Percentiles rank a stretch among this genome's conserved stretches.
Conservation (phyloP, 805 yeast species). For the Pichia occidentalis region DNA sequence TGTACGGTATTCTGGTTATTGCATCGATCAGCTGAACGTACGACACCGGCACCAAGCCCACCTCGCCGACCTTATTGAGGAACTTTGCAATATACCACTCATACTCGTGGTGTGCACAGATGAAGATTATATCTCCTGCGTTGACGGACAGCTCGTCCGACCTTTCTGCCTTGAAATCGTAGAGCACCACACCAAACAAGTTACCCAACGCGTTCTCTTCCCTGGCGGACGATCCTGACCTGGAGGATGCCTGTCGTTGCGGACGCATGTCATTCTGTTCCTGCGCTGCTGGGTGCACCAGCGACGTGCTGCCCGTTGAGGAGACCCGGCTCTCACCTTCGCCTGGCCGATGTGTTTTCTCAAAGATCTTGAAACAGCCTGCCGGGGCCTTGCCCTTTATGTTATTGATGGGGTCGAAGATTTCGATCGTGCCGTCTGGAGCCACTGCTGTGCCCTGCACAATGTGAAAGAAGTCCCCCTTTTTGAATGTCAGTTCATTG, state of each 20-base stretch:
- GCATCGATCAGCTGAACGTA: slow-evolving; percentile 84
- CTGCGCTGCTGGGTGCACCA: no score
- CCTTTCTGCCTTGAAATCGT: slow-evolving; percentile 77
- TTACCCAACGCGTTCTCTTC: slow-evolving; percentile 23
- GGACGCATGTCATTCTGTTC: slow-evolving; percentile 21
- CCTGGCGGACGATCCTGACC: slow-evolving; percentile 3
- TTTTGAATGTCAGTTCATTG: slow-evolving; percentile 68
- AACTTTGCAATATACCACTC: slow-evolving; percentile 99
- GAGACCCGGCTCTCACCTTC: slow-evolving; percentile 6
- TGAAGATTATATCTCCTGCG: slow-evolving; percentile 83
- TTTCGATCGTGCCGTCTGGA: slow-evolving; percentile 54
- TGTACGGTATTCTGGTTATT: slow-evolving; percentile 54
- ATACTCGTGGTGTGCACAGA: slow-evolving; percentile 92
- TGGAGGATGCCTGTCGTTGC: slow-evolving; percentile 1
- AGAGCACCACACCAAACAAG: slow-evolving; percentile 78
- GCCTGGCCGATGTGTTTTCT: slow-evolving; percentile 43
- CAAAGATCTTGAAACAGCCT: slow-evolving; percentile 73
- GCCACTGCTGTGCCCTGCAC: slow-evolving; percentile 42
- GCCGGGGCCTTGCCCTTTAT: slow-evolving; percentile 83
- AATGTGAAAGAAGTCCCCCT: slow-evolving; percentile 89
- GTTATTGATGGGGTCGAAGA: slow-evolving; percentile 76
- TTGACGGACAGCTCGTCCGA: slow-evolving; percentile 78
- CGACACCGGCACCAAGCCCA: slow-evolving; percentile 90
- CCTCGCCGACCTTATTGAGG: slow-evolving; percentile 90
- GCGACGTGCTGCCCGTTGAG: no score